Percentiles rank a stretch among this genome's conserved stretches.
Evolutionary conservation across 306 rosid species (phyloP).

Genomic region (Fragaria vesca): DNA sequence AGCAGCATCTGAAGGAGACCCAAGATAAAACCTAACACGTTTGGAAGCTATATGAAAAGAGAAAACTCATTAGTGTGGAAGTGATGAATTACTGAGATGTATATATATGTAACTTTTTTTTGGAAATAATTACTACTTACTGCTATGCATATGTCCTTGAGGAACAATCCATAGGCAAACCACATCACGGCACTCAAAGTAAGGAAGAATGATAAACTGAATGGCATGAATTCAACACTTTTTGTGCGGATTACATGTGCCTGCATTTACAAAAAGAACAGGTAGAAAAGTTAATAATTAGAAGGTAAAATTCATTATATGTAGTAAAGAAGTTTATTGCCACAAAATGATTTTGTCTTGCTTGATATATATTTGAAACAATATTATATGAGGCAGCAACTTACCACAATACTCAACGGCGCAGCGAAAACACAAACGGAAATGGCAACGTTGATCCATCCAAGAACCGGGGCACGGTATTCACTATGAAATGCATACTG

Average conservation of each 20-base stretch:
- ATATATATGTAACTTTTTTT: background rate
- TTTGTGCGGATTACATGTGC: constrained; percentile 70
- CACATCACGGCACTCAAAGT: constrained; percentile 82
- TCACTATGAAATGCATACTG: constrained; percentile 28
- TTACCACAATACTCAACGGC: constrained; percentile 81
- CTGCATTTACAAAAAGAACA: constrained; percentile 27
- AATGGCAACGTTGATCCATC: constrained; percentile 74
- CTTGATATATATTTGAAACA: background rate
- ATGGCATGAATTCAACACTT: constrained; percentile 87
- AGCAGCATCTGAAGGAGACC: constrained; percentile 72
- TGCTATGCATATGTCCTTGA: constrained; percentile 73
- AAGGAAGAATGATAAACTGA: constrained; percentile 64
- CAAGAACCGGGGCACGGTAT: constrained; percentile 52
- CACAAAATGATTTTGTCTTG: background rate
- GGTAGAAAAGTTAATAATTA: background rate
- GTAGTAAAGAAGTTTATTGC: background rate
- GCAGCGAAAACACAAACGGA: constrained; percentile 75
- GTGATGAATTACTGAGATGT: background rate
- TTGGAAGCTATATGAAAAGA: constrained; percentile 51
- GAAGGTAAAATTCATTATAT: background rate
- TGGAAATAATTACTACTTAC: constrained; percentile 36
- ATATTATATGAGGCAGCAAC: background rate
- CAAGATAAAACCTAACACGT: constrained; percentile 57
- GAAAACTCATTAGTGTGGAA: background rate
- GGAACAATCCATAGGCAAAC: constrained; percentile 75